These are phyloP conservation scores for Fusarium heterosporum DNA, from an alignment of 2,329 filamentous ascomycete species.

Conservation along the genomic window DNA sequence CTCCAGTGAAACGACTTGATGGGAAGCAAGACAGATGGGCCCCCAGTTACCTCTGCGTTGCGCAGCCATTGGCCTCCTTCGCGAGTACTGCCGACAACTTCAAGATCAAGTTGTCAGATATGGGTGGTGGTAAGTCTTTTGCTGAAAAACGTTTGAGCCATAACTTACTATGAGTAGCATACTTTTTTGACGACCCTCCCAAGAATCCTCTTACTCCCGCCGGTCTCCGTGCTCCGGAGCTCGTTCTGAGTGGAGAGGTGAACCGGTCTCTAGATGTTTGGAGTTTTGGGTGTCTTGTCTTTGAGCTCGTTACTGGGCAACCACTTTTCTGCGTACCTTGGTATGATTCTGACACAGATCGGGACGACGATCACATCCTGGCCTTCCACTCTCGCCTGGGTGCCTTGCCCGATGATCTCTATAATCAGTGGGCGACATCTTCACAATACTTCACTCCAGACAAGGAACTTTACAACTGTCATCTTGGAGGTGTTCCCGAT, in stretches of 20 bases:
- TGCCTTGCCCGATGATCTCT: neutral
- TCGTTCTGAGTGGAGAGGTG: constrained; percentile 5
- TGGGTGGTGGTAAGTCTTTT: constrained; percentile 14
- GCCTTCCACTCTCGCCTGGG: constrained; percentile 1
- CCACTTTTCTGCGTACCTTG: constrained; percentile 8
- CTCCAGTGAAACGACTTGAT: constrained; percentile 15
- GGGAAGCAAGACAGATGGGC: constrained; percentile 24
- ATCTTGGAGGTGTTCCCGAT: constrained; percentile 3
- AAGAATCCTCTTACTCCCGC: neutral
- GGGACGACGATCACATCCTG: constrained; percentile 3
- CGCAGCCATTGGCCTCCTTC: constrained; percentile 6
- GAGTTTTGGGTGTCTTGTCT: constrained; percentile 34
- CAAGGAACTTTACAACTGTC: constrained; percentile 11
- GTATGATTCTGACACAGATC: neutral
- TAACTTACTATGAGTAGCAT: constrained; percentile 7
- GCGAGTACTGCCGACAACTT: neutral
- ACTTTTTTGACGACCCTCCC: neutral
- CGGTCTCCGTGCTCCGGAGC: constrained; percentile 17
- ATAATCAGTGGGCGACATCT: constrained; percentile 3
- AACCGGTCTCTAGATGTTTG: constrained; percentile 22
- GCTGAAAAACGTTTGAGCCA: neutral
- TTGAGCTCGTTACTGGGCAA: constrained; percentile 15
- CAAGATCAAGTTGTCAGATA: constrained; percentile 18
- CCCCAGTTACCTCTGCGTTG: constrained; percentile 12
- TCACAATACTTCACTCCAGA: constrained; percentile 15